Base-by-base conservation (phyloP, 208 protist genomes). In the Crithidia expoeki region DNA sequence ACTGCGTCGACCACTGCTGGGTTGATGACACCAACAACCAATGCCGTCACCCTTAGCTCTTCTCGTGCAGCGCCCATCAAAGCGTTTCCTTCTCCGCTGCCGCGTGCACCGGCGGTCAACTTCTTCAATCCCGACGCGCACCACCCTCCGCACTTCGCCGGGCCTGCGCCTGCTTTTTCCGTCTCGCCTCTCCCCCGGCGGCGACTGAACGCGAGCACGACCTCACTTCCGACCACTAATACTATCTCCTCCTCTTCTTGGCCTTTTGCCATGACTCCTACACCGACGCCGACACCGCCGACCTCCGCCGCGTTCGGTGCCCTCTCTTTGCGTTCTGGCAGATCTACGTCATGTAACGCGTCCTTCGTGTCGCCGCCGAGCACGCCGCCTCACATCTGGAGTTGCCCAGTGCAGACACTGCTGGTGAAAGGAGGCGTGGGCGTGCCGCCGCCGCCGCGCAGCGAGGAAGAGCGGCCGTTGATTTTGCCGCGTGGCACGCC, bases 81-180 rank as follows among this genome's bases (percentile, higher is more conserved):
- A 14, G 14, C 62, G 12, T 11, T 42, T 1, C 27, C 52, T 2
- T 30, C 27, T 28, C 11, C 51, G 27, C 27, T 62, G 55, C 52
- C 65, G 0, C 52, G 27, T 17, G 65, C 62, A 25, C 52, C 53
- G 19, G 11, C 53, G 3, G 28, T 59, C 32, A 59, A 59, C 33
- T 25, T 59, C 1, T 53, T 47, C 33, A 40, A 53, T 32, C 19
- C 53, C 51, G 23, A 28, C 23, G 23, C 11, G 2, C 23, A 33
- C 4, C 51, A 28, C 28, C 14, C 28, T 2, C 51, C 51, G 51
- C 28, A 17, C 28, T 56, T 28, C 28, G 28, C 51, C 28, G 28
- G 51, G 28, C 23, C n/a, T 6, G 23, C 28, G 51, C 51, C 51
- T 6, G 4, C 14, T 28, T 2, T 36, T 28, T 4, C 14, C 4